A percentile compares a stretch with the other conserved stretches of the same genome.
These are phyloP conservation scores for Vitis hybrid DNA, from an alignment of 177 flowering plant genomes.

Conservation along the genomic window DNA sequence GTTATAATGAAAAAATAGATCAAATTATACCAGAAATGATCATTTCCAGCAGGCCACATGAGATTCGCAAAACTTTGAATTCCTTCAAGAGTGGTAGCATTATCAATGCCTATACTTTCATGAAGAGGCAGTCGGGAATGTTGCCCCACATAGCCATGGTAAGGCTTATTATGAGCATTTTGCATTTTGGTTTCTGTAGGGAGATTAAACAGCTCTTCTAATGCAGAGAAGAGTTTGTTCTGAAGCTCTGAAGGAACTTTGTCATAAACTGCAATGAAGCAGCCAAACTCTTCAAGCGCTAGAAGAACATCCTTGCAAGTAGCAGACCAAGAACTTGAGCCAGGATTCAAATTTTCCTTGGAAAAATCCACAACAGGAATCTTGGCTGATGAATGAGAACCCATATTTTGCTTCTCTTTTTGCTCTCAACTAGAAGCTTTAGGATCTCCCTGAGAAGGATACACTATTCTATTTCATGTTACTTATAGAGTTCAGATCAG, in stretches of 20 bases:
- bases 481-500: too few species aligned
- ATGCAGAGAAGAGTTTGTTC: conserved; percentile 17
- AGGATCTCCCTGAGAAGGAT: too few species aligned
- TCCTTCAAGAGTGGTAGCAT: conserved; percentile 24
- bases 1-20: not conserved
- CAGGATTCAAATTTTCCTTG: conserved; percentile 25
- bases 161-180: conserved; percentile 39
- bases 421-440: too few species aligned
- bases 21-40: conserved; percentile 23
- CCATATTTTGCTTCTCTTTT: conserved; percentile 16
- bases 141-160: conserved; percentile 43
- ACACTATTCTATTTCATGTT: too few species aligned
- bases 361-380: conserved; percentile 41
- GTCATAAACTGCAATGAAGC: conserved; percentile 30
- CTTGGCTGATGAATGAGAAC: conserved; percentile 12
- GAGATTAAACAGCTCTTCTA: conserved; percentile 42
- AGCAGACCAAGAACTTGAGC: conserved; percentile 23
- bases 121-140: conserved; percentile 28
- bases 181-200: conserved; percentile 36
- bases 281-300: conserved; percentile 50
- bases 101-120: conserved; percentile 50
- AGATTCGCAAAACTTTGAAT: conserved; percentile 26
- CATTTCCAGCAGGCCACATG: conserved; percentile 53
- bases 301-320: conserved; percentile 23
- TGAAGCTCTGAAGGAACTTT: conserved; percentile 23